These are phyloP conservation scores for Curvularia sp. DNA, from an alignment of 2,329 filamentous ascomycete species.

Conservation along the genomic window DNA sequence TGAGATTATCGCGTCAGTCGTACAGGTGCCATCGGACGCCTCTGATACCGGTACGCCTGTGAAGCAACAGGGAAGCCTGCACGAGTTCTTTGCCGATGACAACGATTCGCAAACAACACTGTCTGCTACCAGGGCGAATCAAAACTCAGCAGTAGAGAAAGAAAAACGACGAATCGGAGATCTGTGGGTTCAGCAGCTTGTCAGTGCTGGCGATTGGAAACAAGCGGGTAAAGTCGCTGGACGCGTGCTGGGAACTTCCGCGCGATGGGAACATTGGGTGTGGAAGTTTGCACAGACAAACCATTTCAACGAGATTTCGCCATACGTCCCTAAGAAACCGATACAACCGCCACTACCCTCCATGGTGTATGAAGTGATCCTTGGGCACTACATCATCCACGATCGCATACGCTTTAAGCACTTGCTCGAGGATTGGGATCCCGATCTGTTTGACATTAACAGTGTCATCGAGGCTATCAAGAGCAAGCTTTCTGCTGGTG, in stretches of 20 bases:
- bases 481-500: slow-evolving; percentile 77
- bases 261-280: slow-evolving; percentile 94
- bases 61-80: slow-evolving; percentile 55
- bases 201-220: slow-evolving; percentile 76
- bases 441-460: slow-evolving; percentile 81
- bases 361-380: slow-evolving; percentile 84
- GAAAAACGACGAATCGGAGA: slow-evolving; percentile 93
- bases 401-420: slow-evolving; percentile 79
- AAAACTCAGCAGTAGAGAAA: slow-evolving; percentile 74
- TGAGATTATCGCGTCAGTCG: slow-evolving; percentile 62
- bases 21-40: slow-evolving; percentile 48
- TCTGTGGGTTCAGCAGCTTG: slow-evolving; percentile 87
- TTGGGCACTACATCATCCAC: slow-evolving; percentile 84
- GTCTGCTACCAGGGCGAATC: slow-evolving; percentile 61
- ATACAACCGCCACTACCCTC: slow-evolving; percentile 80
- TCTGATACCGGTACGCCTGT: slow-evolving; percentile 55
- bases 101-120: slow-evolving; percentile 66
- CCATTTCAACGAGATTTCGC: slow-evolving; percentile 87
- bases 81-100: slow-evolving; percentile 77
- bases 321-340: slow-evolving; percentile 79
- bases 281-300: slow-evolving; percentile 87
- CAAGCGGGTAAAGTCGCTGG: slow-evolving; percentile 81
- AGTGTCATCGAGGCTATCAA: slow-evolving; percentile 80
- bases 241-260: slow-evolving; percentile 78
- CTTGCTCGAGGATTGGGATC: slow-evolving; percentile 81